These are phyloP conservation scores for Coemansia sp. DNA, from an alignment of 192 early-diverging fungal genomes.

Conservation along the genomic window DNA sequence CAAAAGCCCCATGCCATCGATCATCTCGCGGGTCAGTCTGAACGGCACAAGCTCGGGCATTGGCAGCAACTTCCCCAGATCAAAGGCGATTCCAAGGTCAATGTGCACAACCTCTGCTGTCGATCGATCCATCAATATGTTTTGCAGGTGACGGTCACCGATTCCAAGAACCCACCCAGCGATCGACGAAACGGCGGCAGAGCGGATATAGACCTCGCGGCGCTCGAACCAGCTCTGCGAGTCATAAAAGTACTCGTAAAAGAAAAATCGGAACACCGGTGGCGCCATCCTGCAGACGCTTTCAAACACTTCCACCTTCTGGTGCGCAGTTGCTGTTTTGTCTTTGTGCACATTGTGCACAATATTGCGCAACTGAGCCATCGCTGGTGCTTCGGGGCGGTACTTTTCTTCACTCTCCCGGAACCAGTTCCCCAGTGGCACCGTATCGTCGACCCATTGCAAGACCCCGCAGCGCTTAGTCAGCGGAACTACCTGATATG, in stretches of 20 bases:
- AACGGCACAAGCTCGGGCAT: slow-evolving; percentile 93
- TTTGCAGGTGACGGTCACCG: slow-evolving; percentile 92
- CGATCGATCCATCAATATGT: slow-evolving; percentile 80
- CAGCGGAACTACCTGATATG: slow-evolving; percentile 83
- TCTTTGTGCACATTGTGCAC: slow-evolving; percentile 35
- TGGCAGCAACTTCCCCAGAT: slow-evolving; percentile 82
- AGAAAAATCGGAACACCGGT: slow-evolving; percentile 71
- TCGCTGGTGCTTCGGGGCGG: slow-evolving; percentile 38
- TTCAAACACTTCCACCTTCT: slow-evolving; percentile 59
- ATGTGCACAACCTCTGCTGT: slow-evolving; percentile 92
- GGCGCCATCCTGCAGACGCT: slow-evolving; percentile 53
- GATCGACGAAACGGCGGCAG: slow-evolving; percentile 83
- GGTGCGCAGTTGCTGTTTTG: slow-evolving; percentile 53
- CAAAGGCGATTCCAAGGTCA: slow-evolving; percentile 96
- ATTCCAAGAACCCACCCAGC: slow-evolving; percentile 88
- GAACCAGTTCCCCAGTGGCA: slow-evolving; percentile 67
- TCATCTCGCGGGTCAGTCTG: slow-evolving; percentile 84
- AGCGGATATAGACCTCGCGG: slow-evolving; percentile 70
- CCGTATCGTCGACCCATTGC: slow-evolving; percentile 88
- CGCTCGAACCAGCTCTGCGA: slow-evolving; percentile 76
- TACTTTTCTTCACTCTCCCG: slow-evolving; percentile 61
- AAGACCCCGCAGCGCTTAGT: slow-evolving; percentile 89
- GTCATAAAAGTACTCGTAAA: slow-evolving; percentile 73
- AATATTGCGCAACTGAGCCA: slow-evolving; percentile 44
- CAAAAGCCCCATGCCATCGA: slow-evolving; percentile 83